Conservation (phyloP, 257 asterid genomes). For the Mitragyna speciosa region DNA sequence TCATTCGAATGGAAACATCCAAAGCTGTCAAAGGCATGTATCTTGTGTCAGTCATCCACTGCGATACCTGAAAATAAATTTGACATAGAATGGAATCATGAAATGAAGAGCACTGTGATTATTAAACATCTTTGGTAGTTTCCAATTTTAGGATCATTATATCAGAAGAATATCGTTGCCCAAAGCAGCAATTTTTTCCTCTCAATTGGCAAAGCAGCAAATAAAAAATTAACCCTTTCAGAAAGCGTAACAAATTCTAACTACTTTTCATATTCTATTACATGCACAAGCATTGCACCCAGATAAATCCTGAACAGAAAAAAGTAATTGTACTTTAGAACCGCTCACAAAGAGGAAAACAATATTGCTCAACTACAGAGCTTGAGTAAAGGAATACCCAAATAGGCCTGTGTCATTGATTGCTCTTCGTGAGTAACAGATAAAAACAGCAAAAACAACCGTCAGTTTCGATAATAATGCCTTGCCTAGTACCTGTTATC, state of each 20-base stretch:
- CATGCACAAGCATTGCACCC: too few relatives aligned
- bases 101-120: background rate
- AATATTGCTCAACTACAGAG: background rate
- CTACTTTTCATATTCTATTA: too few relatives aligned
- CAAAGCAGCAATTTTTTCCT: too few relatives aligned
- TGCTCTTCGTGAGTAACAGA: background rate
- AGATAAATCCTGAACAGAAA: too few relatives aligned
- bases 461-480: background rate
- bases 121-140: background rate
- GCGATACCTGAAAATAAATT: conserved; percentile 47
- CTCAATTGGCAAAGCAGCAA: too few relatives aligned
- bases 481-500: background rate
- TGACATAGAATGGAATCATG: background rate
- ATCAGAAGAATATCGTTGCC: background rate
- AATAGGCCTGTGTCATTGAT: background rate
- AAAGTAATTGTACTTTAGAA: too few relatives aligned
- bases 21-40: conserved; percentile 24
- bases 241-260: too few relatives aligned
- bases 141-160: background rate
- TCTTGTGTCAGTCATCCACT: conserved; percentile 69
- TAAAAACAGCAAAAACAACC: background rate
- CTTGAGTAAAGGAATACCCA: background rate
- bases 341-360: background rate
- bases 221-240: too few relatives aligned
- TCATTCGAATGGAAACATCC: conserved; percentile 49